Percentiles rank a stretch among this genome's conserved stretches.
Conservation (phyloP, 2,329 filamentous ascomycete genomes). For the Cytospora paraplurivora region DNA sequence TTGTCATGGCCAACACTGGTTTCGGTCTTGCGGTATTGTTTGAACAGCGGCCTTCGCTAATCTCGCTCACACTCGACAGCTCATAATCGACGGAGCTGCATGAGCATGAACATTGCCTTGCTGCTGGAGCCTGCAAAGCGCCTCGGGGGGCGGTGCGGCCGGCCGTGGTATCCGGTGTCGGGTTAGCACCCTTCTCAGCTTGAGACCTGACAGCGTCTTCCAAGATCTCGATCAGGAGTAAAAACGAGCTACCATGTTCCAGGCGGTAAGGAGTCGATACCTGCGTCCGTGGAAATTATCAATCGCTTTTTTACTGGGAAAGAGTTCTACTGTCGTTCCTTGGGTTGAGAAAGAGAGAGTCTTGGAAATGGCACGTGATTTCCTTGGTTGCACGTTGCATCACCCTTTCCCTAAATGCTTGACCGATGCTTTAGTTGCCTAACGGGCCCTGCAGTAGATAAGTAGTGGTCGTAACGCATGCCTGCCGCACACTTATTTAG, state of each 20-base stretch:
- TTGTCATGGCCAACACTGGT: not conserved
- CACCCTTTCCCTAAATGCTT: not conserved
- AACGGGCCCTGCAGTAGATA: not conserved
- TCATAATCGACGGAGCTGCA: not conserved
- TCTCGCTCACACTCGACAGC: not conserved
- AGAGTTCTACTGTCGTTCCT: not conserved
- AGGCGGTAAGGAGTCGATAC: not conserved
- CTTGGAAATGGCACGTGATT: conserved; percentile 12
- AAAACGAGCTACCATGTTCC: not conserved
- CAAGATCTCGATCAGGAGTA: not conserved
- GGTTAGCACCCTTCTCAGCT: not conserved
- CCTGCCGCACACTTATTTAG: conserved; percentile 4
- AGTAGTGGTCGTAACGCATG: not conserved
- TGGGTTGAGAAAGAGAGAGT: not conserved
- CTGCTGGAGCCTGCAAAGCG: not conserved
- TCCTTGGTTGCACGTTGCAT: not conserved
- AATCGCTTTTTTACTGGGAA: not conserved
- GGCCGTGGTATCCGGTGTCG: not conserved
- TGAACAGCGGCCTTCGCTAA: not conserved
- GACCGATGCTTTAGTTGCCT: conserved; percentile 1
- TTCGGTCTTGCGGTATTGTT: not conserved
- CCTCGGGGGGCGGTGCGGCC: not conserved
- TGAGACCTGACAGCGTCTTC: not conserved
- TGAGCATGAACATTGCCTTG: not conserved
- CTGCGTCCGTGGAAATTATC: not conserved